Evolutionary conservation across 1,284 basidiomycete genomes (phyloP), one percentile per base, ranked within the genome.

Genomic region (Ustilago cynodontis): DNA sequence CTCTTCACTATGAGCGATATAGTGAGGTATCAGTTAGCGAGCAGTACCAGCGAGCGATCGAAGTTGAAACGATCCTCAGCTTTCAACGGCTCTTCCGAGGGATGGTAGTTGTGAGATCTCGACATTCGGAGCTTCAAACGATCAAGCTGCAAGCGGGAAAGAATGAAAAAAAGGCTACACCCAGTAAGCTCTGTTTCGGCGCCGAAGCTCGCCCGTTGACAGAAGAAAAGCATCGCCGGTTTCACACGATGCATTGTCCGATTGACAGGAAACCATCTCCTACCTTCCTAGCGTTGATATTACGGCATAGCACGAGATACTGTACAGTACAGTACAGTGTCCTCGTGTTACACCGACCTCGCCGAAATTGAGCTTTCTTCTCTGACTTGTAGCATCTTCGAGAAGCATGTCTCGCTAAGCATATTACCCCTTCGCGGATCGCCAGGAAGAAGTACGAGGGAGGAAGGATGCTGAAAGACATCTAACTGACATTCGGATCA

Each of bases 171-270:
- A n/a, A 54, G 37, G 33, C 6, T 54, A 18, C 26, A 59, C 56
- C 56, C 56, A 50, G 58, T 6, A 52, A 31, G 33, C 49, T 37
- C 11, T 37, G 29, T 26, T 50, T 59, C 43, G 28, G 58, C 58
- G 49, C 58, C 58, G 58, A 59, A 50, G 16, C 58, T 39, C 16
- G 22, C 33, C 47, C 58, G 33, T 41, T 13, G n/a, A 14, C 35
- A 37, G 35, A 37, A 37, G 35, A 8, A 16, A 13, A 9, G 29
- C 18, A 11, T 43, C 35, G 24, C 39, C 28, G 54, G 59, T 68
- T 47, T 68, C 66, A 68, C 58, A 50, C 54, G 41, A 55, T 69
- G 60, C 66, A 63, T 62, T 24, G 56, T 59, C 51, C 66, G 66
- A 69, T 37, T 69, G 45, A 31, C 24, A 54, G 47, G 49, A 41